Evolutionary conservation across 805 yeast genomes (phyloP).

Genomic region (Suhomyces vadensis): DNA sequence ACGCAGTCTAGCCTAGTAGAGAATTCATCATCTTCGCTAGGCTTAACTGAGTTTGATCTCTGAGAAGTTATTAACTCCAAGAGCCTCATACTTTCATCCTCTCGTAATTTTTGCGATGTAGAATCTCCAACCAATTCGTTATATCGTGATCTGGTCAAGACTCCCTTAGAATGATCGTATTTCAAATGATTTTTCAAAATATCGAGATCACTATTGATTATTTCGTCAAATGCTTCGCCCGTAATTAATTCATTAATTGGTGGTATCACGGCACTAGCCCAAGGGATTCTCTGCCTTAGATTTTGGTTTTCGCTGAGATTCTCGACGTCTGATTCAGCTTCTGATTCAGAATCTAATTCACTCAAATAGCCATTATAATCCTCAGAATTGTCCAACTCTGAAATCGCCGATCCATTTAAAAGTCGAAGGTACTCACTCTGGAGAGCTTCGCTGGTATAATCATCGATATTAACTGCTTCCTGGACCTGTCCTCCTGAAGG

Average conservation of each 20-base stretch:
- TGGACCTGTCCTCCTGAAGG: neutral
- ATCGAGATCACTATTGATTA: constrained; percentile 18
- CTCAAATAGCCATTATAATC: constrained; percentile 21
- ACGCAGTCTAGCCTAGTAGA: constrained; percentile 58
- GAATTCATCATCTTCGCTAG: constrained; percentile 19
- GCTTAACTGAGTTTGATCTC: constrained; percentile 9
- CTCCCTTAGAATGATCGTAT: constrained; percentile 18
- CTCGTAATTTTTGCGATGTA: constrained; percentile 1
- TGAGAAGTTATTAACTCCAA: constrained; percentile 23
- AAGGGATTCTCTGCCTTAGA: neutral
- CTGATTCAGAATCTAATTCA: constrained; percentile 11
- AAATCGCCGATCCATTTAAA: constrained; percentile 26
- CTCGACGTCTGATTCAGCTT: constrained; percentile 4
- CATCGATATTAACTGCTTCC: constrained; percentile 16
- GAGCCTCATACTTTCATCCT: constrained; percentile 21
- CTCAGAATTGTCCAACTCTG: constrained; percentile 40
- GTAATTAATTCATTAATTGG: constrained; percentile 24
- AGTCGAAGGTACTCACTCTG: constrained; percentile 23
- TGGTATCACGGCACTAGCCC: neutral
- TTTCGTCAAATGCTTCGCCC: constrained; percentile 26
- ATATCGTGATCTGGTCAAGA: constrained; percentile 38
- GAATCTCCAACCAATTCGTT: constrained; percentile 3
- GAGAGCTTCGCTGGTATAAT: constrained; percentile 19
- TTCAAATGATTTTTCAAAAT: constrained; percentile 32
- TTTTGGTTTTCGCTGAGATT: neutral